A percentile compares a stretch with the other conserved stretches of the same genome.
These are phyloP conservation scores for Aspergillus pseudoviridinutans DNA, from an alignment of 2,329 filamentous ascomycete species.

Conservation along the genomic window DNA sequence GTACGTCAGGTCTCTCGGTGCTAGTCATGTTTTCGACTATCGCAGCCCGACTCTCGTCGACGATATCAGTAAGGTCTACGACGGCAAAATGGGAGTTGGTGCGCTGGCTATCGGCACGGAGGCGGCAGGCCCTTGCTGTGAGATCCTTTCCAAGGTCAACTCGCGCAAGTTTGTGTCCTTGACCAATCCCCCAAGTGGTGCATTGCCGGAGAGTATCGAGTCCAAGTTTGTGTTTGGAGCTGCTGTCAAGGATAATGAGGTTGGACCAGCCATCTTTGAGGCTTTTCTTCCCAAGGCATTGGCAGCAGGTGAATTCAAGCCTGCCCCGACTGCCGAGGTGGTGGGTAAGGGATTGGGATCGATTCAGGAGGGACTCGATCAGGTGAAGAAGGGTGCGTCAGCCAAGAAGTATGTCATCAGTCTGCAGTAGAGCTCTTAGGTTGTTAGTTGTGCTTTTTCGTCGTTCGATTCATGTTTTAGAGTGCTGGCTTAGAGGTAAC, in stretches of 20 bases:
- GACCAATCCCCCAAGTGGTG: neutral
- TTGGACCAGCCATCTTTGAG: neutral
- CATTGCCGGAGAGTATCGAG: neutral
- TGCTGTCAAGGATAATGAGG: neutral
- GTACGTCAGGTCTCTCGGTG: slow-evolving; percentile 42
- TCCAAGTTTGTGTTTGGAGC: neutral
- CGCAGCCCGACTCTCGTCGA: slow-evolving; percentile 13
- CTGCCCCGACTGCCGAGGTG: neutral
- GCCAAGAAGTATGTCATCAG: neutral
- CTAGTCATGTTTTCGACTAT: slow-evolving; percentile 44
- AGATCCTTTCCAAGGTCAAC: neutral
- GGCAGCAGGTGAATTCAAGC: neutral
- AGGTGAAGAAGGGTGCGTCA: neutral
- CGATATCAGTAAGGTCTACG: slow-evolving; percentile 7
- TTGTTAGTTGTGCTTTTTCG: too few species aligned
- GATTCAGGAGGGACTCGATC: neutral
- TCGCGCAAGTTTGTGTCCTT: neutral
- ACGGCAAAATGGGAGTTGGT: slow-evolving; percentile 14
- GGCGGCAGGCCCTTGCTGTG: neutral
- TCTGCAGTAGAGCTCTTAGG: neutral
- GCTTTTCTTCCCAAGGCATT: neutral
- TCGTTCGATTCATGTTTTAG: too few species aligned
- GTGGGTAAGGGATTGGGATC: neutral
- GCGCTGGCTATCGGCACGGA: slow-evolving; percentile 3
- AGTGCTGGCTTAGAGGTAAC: too few species aligned